A percentile compares a stretch with the other conserved stretches of the same genome.
Evolutionary conservation across 768 basidiomycete species (phyloP).

Genomic region (Tubosaeta brunneosetosa): DNA sequence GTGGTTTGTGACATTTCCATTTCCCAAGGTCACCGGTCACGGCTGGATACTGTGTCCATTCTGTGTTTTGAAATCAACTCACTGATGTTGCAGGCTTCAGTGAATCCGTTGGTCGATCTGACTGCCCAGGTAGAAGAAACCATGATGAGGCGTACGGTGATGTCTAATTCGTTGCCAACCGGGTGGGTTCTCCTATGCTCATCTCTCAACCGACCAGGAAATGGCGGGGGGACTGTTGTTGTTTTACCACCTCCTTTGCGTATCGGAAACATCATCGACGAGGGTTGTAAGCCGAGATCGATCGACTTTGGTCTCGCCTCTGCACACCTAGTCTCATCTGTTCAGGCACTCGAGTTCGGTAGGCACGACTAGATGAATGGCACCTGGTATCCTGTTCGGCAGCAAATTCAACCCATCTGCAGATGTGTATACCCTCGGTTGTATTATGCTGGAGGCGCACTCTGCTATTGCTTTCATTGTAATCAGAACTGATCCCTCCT

Average conservation of each 20-base stretch:
- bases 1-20: too few relatives aligned
- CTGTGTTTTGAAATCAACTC: too few relatives aligned
- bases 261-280: too few relatives aligned
- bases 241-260: too few relatives aligned
- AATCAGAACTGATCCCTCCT: neutral
- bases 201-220: neutral
- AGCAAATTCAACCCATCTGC: neutral
- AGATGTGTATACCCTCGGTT: slow-evolving; percentile 1
- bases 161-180: too few relatives aligned
- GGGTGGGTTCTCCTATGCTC: too few relatives aligned
- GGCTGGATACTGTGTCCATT: too few relatives aligned
- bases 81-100: too few relatives aligned
- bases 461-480: neutral
- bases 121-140: neutral
- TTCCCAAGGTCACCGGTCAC: too few relatives aligned
- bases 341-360: neutral
- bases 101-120: neutral
- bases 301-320: slow-evolving; percentile 1
- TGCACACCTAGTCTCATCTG: neutral
- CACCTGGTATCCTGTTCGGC: neutral
- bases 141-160: neutral
- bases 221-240: neutral
- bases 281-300: neutral
- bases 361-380: neutral
- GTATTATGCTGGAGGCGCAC: slow-evolving; percentile 1